phyloP scores from a whole-genome alignment of 1,284 basidiomycete genomes.

The Sporisorium scitamineum region DNA sequence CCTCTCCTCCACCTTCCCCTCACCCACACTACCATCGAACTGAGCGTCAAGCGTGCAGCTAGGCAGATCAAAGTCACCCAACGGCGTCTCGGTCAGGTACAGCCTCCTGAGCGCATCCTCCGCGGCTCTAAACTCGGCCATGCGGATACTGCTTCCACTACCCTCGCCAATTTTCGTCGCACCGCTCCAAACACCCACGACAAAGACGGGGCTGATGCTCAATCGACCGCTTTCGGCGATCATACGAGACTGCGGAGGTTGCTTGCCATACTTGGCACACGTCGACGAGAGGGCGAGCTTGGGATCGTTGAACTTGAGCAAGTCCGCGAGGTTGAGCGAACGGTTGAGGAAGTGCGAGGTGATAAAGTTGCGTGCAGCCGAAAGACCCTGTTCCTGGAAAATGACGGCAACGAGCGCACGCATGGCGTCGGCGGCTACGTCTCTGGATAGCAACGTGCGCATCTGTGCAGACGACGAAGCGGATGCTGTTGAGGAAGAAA shows the following conservation, averaged over 20 bases:
- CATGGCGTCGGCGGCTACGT: constrained; percentile 70
- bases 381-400: constrained; percentile 71
- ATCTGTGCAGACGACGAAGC: not conserved
- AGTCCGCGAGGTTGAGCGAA: constrained; percentile 75
- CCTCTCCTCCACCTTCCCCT: not conserved
- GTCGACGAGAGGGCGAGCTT: constrained; percentile 68
- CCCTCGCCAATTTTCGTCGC: constrained; percentile 90
- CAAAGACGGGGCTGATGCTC: constrained; percentile 88
- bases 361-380: constrained; percentile 50
- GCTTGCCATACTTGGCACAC: constrained; percentile 64
- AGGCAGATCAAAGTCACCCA: constrained; percentile 73
- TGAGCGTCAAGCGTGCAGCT: constrained; percentile 54
- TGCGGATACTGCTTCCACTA: constrained; percentile 88
- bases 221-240: constrained; percentile 91
- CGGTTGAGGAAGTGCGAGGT: constrained; percentile 54
- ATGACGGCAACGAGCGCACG: constrained; percentile 73
- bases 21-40: constrained; percentile 12
- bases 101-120: constrained; percentile 84
- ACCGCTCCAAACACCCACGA: constrained; percentile 90
- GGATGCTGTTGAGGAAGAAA: not conserved
- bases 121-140: constrained; percentile 94
- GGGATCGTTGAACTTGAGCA: constrained; percentile 82
- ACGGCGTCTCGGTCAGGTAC: constrained; percentile 75
- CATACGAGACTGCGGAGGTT: constrained; percentile 73
- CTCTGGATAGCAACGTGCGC: constrained; percentile 53